Conservation (phyloP, 2,329 filamentous ascomycete species). For the Aspergillus jensenii region DNA sequence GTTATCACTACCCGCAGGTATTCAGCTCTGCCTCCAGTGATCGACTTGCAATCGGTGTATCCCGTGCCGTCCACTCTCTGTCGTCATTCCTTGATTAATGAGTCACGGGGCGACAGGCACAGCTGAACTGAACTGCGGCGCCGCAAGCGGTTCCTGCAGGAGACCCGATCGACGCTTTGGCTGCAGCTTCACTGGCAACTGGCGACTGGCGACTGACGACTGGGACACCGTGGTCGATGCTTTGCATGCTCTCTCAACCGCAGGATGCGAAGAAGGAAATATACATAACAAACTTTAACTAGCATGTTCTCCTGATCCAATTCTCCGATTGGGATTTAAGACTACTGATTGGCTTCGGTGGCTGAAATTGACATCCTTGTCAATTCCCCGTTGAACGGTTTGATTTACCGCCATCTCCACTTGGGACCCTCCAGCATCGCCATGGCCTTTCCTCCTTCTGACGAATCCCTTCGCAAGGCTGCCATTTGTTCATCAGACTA, state of each 20-base stretch:
- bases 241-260: background rate
- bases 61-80: background rate
- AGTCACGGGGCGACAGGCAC: constrained; percentile 20
- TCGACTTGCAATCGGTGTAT: background rate
- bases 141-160: constrained; percentile 34
- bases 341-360: constrained; percentile 7
- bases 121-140: constrained; percentile 29
- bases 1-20: background rate
- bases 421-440: constrained; percentile 12
- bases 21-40: background rate
- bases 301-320: constrained; percentile 14
- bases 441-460: constrained; percentile 16
- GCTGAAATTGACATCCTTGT: constrained; percentile 5
- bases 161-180: constrained; percentile 16
- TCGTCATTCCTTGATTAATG: constrained; percentile 1
- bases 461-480: constrained; percentile 16
- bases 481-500: constrained; percentile 13
- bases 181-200: constrained; percentile 10
- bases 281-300: background rate
- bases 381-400: constrained; percentile 8
- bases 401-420: constrained; percentile 24
- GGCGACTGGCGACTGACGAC: background rate
- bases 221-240: background rate
- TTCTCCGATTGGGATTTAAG: constrained; percentile 4
- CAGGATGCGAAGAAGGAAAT: background rate